Evolutionary conservation across 73 alveolate species (phyloP), one percentile per base, ranked within the genome.

Genomic region (Paramecium octaurelia): DNA sequence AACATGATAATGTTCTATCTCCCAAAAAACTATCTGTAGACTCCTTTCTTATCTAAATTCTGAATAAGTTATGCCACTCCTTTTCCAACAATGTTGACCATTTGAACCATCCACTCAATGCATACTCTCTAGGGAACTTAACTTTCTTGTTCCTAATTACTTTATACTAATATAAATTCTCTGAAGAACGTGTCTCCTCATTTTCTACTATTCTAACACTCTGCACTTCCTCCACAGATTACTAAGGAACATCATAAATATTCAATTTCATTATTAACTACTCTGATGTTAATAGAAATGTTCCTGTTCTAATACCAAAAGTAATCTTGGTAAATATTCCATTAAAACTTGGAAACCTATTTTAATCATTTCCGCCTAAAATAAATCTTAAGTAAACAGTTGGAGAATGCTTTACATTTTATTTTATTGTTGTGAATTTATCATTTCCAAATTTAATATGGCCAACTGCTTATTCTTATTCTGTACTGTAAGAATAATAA

Each of bases 401-500:
- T 6, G 40, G 59, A 1, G 90, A 36, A 44, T 77, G 90, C 11
- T 20, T 42, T 12, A 43, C 90, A 42, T 77, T 77, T 16, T 21
- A 14, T 16, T 77, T 42, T 5, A 77, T 40, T 42, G 46, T 23
- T 40, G 24, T 8, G 8, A 42, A 42, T 9, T 77, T 59, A 42
- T 14, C 8, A 18, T 44, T 38, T 27, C 46, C 40, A 42, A 42
- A 77, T 44, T 40, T 77, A 4, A 77, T 42, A 44, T 27, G 50
- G 3, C 73, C 90, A 14, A 77, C 44, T 1, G 90, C 90, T 16
- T 40, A 20, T 40, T 77, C 50, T 1, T 8, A 8, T 20, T 77
- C 71, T 21, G 11, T 50, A 43, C 90, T 77, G 24, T 77, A 77
- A n/a, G 92, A 85, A 54, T 85, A 85, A 50, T 85, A 85, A 21